Evolutionary conservation across 768 basidiomycete genomes (phyloP).

Genomic region (Favolaschia claudopus): DNA sequence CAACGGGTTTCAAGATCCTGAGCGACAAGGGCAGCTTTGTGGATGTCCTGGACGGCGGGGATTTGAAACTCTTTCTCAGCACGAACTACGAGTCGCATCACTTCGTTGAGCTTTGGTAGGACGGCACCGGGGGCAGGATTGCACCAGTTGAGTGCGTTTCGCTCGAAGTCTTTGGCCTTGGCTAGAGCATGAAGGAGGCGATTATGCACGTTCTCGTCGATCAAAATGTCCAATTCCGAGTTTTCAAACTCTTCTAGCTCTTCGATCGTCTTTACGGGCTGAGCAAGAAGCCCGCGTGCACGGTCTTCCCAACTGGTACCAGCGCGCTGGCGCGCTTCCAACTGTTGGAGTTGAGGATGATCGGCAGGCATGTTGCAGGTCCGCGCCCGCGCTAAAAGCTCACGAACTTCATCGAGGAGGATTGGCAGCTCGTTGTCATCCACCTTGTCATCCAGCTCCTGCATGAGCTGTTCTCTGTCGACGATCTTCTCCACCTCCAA

Average conservation of each 20-base stretch:
- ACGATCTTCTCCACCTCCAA: constrained; percentile 81
- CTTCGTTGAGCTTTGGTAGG: constrained; percentile 74
- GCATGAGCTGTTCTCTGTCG: constrained; percentile 77
- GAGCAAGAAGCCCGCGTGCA: constrained; percentile 69
- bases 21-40: constrained; percentile 78
- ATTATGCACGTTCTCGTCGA: constrained; percentile 71
- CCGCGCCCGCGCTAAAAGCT: constrained; percentile 73
- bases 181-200: constrained; percentile 68
- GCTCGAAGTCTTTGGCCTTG: constrained; percentile 82
- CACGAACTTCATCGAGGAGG: constrained; percentile 80
- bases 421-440: constrained; percentile 66
- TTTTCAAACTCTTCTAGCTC: constrained; percentile 79
- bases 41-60: constrained; percentile 67
- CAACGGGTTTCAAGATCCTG: constrained; percentile 78
- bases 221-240: constrained; percentile 70
- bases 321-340: constrained; percentile 68
- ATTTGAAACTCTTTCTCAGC: constrained; percentile 84
- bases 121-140: constrained; percentile 59
- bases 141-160: constrained; percentile 78
- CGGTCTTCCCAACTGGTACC: constrained; percentile 83
- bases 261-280: constrained; percentile 76
- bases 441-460: constrained; percentile 76
- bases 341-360: constrained; percentile 68
- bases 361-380: constrained; percentile 70
- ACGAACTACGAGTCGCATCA: constrained; percentile 68